These are phyloP conservation scores for Smithsoniella earleae DNA, from an alignment of 163 green algal species.

Conservation along the genomic window DNA sequence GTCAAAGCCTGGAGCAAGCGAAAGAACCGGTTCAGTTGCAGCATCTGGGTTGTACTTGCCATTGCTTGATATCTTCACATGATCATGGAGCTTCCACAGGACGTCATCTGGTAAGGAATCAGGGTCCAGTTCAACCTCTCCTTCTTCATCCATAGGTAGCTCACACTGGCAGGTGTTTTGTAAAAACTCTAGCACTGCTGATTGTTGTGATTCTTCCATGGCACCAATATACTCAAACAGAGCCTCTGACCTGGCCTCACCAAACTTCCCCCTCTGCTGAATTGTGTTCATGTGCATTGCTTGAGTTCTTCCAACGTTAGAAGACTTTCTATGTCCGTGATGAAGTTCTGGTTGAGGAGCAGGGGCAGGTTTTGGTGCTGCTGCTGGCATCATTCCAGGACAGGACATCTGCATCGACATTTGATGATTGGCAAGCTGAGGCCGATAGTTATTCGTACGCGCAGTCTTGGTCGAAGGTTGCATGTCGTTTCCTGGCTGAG, in stretches of 20 bases:
- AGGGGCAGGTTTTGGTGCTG: background rate
- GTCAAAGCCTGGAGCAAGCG: background rate
- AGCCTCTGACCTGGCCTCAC: background rate
- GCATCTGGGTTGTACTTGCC: conserved; percentile 8
- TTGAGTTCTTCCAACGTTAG: background rate
- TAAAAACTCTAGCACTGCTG: background rate
- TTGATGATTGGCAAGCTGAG: background rate
- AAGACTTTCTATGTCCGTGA: background rate
- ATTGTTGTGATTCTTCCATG: background rate
- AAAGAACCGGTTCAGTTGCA: background rate
- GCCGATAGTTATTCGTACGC: background rate
- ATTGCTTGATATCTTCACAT: background rate
- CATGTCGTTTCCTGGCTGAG: background rate
- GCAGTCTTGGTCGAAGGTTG: conserved; percentile 9
- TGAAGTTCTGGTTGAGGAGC: background rate
- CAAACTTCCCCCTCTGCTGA: background rate
- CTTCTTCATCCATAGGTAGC: background rate
- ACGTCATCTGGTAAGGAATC: conserved; percentile 22
- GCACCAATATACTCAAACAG: conserved; percentile 27
- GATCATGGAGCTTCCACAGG: background rate
- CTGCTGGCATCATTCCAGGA: background rate
- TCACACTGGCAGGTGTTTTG: background rate
- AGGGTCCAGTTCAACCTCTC: conserved; percentile 24
- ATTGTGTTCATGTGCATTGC: background rate
- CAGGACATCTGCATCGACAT: conserved; percentile 21